phyloP scores from a whole-genome alignment of 805 yeast genomes.

The Kurtzmaniella fragi region DNA sequence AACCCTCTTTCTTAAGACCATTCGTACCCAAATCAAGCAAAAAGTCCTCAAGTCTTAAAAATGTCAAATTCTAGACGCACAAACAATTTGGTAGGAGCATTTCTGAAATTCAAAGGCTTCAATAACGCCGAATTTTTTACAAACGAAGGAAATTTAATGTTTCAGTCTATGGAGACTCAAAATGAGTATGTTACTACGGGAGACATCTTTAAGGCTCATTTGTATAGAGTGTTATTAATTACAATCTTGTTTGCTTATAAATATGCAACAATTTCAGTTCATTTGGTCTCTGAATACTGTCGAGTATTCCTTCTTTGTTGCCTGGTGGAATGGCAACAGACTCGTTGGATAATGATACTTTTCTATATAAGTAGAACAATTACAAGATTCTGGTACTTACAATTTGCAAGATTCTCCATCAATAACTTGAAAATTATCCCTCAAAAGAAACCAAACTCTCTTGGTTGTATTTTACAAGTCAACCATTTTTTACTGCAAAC shows the following conservation, averaged over 20 bases:
- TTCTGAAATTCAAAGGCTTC: too few species aligned
- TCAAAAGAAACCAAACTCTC: slow-evolving; percentile 21
- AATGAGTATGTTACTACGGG: slow-evolving; percentile 9
- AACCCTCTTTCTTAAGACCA: too few species aligned
- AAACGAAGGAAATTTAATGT: too few species aligned
- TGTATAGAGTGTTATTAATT: slow-evolving; percentile 11
- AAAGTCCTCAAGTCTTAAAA: too few species aligned
- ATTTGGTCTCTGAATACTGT: neutral
- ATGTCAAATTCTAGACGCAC: too few species aligned
- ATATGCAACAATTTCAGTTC: neutral
- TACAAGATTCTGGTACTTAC: slow-evolving; percentile 4
- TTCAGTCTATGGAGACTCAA: too few species aligned
- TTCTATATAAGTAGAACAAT: slow-evolving; percentile 3
- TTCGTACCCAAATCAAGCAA: too few species aligned
- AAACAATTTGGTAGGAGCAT: too few species aligned
- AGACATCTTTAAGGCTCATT: slow-evolving; percentile 13
- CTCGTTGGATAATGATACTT: slow-evolving; percentile 5
- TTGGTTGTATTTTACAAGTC: slow-evolving; percentile 27
- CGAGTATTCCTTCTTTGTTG: neutral
- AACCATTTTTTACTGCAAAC: slow-evolving; percentile 22
- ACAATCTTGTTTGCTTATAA: slow-evolving; percentile 4
- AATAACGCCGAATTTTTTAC: too few species aligned
- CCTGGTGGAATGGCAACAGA: neutral
- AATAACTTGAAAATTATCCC: slow-evolving; percentile 7
- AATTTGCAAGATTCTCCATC: slow-evolving; percentile 5